A percentile compares a stretch with the other conserved stretches of the same genome.
Conservation (phyloP, 2,329 filamentous ascomycete species). For the Dactylonectria estremocensis region DNA sequence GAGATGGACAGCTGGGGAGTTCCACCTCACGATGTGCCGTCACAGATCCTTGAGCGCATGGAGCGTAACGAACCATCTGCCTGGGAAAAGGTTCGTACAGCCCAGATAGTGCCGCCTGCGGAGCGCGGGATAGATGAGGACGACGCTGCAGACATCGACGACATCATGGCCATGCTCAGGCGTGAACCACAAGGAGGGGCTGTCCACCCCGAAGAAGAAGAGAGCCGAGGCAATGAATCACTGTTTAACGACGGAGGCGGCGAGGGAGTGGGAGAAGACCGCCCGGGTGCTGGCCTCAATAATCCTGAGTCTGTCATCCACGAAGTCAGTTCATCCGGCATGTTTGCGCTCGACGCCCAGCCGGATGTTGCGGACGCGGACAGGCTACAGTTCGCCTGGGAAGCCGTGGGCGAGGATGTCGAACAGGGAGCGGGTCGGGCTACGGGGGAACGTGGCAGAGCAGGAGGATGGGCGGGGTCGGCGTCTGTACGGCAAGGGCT, state of each 20-base stretch:
- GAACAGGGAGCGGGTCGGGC: too few species aligned
- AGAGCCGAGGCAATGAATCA: too few species aligned
- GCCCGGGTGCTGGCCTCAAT: too few species aligned
- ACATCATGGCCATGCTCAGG: not conserved
- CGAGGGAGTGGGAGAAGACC: not conserved
- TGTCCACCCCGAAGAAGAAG: too few species aligned
- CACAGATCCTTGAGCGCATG: not conserved
- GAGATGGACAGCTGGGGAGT: slow-evolving; percentile 10
- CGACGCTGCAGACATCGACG: not conserved
- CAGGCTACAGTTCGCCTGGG: not conserved
- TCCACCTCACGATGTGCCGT: not conserved
- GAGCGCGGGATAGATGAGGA: slow-evolving; percentile 2
- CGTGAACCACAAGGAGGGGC: not conserved
- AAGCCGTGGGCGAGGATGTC: not conserved
- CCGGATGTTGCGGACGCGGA: slow-evolving; percentile 3
- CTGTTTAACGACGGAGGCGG: not conserved
- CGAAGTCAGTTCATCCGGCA: not conserved
- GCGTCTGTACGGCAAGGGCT: slow-evolving; percentile 7
- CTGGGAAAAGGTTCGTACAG: too few species aligned
- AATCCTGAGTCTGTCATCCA: not conserved
- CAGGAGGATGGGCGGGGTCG: slow-evolving; percentile 6
- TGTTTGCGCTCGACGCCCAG: slow-evolving; percentile 8
- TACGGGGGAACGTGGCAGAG: not conserved
- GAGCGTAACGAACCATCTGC: not conserved
- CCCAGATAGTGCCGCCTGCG: too few species aligned